These are phyloP conservation scores for Pseudoneurospora amorphoporcata DNA, from an alignment of 495 filamentous ascomycete species.

Conservation along the genomic window DNA sequence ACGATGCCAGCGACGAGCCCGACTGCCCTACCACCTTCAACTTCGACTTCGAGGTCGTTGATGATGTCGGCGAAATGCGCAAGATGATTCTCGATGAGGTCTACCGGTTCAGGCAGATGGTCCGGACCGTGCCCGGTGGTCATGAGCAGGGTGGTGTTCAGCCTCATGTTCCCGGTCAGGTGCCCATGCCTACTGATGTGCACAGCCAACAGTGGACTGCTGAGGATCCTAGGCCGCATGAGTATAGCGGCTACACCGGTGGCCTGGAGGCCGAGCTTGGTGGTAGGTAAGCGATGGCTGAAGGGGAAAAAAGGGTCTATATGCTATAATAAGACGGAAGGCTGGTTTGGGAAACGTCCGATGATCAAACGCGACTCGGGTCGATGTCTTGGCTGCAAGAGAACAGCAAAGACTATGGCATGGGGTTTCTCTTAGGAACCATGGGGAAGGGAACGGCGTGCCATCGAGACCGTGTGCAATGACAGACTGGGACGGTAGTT, in stretches of 20 bases:
- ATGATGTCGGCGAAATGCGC: constrained; percentile 87
- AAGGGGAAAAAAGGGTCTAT: neutral
- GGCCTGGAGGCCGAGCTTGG: constrained; percentile 81
- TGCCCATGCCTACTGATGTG: constrained; percentile 64
- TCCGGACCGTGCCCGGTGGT: constrained; percentile 53
- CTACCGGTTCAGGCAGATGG: constrained; percentile 61
- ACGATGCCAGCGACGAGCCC: constrained; percentile 93
- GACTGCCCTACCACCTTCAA: constrained; percentile 88
- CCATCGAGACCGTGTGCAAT: neutral
- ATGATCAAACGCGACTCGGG: neutral
- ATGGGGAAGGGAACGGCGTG: neutral
- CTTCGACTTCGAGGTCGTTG: constrained; percentile 94
- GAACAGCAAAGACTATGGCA: neutral
- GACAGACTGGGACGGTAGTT: neutral
- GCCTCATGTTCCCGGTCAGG: constrained; percentile 26
- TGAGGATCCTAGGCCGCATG: constrained; percentile 83
- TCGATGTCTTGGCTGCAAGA: neutral
- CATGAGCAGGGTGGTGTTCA: constrained; percentile 11
- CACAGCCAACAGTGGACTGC: constrained; percentile 54
- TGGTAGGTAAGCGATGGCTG: constrained; percentile 26
- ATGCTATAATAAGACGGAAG: neutral
- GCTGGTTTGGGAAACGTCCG: neutral
- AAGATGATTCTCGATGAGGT: constrained; percentile 97
- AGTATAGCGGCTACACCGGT: constrained; percentile 46
- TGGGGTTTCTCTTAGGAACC: neutral